Evolutionary conservation across 1,284 basidiomycete species (phyloP), one percentile per base, ranked within the genome.

Genomic region (Takashimella tepidaria): DNA sequence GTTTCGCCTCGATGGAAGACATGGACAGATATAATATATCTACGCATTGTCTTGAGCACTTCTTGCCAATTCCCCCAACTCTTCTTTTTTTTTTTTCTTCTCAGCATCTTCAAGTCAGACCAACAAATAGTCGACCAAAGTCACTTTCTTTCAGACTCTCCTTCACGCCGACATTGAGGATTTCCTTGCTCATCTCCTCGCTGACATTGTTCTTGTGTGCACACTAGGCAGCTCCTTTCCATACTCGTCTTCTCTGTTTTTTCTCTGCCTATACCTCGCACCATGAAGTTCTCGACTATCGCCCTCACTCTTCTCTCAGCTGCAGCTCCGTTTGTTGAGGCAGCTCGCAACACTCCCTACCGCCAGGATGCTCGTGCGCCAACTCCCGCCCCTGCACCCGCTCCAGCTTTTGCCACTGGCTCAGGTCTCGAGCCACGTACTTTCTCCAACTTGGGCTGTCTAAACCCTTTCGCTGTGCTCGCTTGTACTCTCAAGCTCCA

Each of bases 241-340:
- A n/a, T n/a, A n/a, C 31, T 37, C 31, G 10, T 37, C 31, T 37
- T 37, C 31, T 16, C 16, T 16, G 10, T 37, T 16, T 16, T 16
- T 37, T 16, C 31, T 16, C 31, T 37, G 16, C 31, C 16, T 16
- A 8, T 16, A 16, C 31, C 31, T 8, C 40, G 20, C 44, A 48
- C 45, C 8, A 53, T 49, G 52, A 49, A 49, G 47, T 27, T 53
- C 22, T 12, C 52, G 26, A 44, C 5, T 16, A 6, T 49, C 10
- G 52, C 47, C 10, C 25, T 53, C 16, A 47, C 47, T 22, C 52
- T 53, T 13, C 27, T 53, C n/a, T 41, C 52, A 19, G 26, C 49
- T 3, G 46, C 52, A 4, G 52, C 52, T 6, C 21, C 22, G 21
- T 43, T 53, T n/a, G 51, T 46, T 26, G 13, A 31, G 16, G 20